These are phyloP conservation scores for Tolypocladium tundrense DNA, from an alignment of 2,329 filamentous ascomycete genomes.

Conservation along the genomic window DNA sequence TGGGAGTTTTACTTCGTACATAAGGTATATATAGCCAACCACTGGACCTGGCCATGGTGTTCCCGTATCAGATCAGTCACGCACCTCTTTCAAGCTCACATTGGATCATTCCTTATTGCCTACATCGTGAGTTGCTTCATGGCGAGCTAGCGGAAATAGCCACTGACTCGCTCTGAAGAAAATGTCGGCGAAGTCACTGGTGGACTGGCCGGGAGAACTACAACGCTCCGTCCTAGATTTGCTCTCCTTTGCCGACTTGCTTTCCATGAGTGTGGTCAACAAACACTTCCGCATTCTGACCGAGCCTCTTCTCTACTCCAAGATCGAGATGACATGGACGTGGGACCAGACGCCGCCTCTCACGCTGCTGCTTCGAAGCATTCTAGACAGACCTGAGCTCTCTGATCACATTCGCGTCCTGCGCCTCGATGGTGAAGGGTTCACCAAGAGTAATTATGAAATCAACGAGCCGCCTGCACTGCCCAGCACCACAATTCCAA, in stretches of 20 bases:
- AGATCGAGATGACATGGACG: not conserved
- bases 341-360: not conserved
- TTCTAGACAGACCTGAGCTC: not conserved
- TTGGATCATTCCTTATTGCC: not conserved
- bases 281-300: not conserved
- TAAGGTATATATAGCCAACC: no score
- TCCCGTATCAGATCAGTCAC: constrained; percentile 20
- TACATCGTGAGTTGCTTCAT: not conserved
- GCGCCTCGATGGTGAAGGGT: not conserved
- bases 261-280: not conserved
- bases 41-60: no score
- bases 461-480: not conserved
- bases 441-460: not conserved
- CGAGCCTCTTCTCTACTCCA: not conserved
- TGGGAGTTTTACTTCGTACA: no score
- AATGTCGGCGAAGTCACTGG: not conserved
- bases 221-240: not conserved
- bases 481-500: not conserved
- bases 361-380: not conserved
- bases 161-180: not conserved
- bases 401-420: not conserved
- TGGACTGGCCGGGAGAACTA: not conserved
- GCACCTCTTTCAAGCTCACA: not conserved
- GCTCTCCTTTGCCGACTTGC: not conserved
- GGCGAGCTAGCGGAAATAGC: not conserved